Evolutionary conservation across 2,329 filamentous ascomycete genomes (phyloP), one percentile per base, ranked within the genome.

Genomic region (Ambrosiella beaveri): DNA sequence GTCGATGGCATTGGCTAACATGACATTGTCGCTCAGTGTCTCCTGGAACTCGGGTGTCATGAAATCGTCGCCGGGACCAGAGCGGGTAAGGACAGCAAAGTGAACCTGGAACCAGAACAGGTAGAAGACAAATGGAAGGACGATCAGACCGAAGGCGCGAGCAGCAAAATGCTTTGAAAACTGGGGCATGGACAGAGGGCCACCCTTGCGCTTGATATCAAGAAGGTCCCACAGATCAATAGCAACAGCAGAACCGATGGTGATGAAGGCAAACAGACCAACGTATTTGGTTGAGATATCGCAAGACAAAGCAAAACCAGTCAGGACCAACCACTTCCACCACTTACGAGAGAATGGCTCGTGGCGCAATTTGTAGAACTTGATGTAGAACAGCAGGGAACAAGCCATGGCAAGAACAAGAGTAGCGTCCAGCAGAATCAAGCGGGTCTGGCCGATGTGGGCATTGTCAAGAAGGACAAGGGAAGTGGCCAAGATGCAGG

Each of bases 71-170:
- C 93, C 93, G 50, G 93, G 91, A 40, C 93, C 93, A 56, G 93
- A 97, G 61, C 84, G 80, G 63, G 74, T 85, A 62, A 98, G 78
- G 65, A 98, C 88, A 50, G 88, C 78, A 70, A 98, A 98, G 73
- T 98, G 93, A 37, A 98, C 90, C 77, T 98, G 93, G 83, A 98
- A 98, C 93, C 93, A 98, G 78, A 98, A 97, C 52, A 98, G 80
- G 71, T 98, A 98, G 72, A 98, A 94, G 66, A 97, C 76, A 76
- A 98, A 96, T 12, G 93, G 93, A 64, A 97, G 80, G 64, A 95
- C 69, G 65, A 97, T 88, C 58, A 98, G 76, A 12, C 86, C 90
- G 63, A 94, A 75, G n/a, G 84, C 80, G 56, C 93, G 86, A 62
- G 93, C 93, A 44, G 75, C 79, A 68, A 98, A 94, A 72, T 98